phyloP scores from a whole-genome alignment of 1,139 yeast species.

The Wickerhamiella infanticola region DNA sequence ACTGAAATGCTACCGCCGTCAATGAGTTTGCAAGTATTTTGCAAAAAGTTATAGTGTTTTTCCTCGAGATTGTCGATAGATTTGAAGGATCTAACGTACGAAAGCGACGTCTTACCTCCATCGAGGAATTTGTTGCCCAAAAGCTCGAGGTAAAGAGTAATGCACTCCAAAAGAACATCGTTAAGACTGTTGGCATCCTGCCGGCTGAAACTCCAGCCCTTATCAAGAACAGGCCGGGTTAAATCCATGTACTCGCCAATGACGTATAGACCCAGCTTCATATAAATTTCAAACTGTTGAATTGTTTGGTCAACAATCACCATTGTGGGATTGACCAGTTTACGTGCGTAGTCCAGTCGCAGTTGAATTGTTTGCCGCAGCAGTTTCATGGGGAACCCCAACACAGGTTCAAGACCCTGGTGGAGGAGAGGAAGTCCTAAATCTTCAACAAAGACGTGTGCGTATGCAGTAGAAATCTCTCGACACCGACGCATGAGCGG shows the following conservation, averaged over 20 bases:
- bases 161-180: conserved; percentile 55
- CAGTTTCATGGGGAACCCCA: conserved; percentile 63
- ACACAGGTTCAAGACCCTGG: conserved; percentile 48
- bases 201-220: conserved; percentile 62
- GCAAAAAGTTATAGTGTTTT: conserved; percentile 61
- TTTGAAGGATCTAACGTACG: conserved; percentile 62
- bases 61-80: conserved; percentile 78
- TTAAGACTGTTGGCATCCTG: conserved; percentile 59
- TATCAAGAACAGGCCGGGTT: conserved; percentile 42
- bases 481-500: conserved; percentile 73
- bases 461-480: conserved; percentile 48
- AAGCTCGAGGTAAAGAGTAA: conserved; percentile 53
- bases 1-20: conserved; percentile 78
- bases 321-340: conserved; percentile 73
- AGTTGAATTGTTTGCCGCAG: conserved; percentile 68
- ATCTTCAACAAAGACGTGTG: conserved; percentile 48
- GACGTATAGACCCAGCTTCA: conserved; percentile 60
- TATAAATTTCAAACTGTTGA: conserved; percentile 67
- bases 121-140: conserved; percentile 66
- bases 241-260: conserved; percentile 53
- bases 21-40: conserved; percentile 53
- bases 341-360: conserved; percentile 63
- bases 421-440: conserved; percentile 66
- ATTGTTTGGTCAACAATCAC: conserved; percentile 95
- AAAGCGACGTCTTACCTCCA: conserved; percentile 39